These are phyloP conservation scores for Bryum argenteum DNA, from an alignment of 225 moss, liverwort and hornwort species.

Conservation along the genomic window DNA sequence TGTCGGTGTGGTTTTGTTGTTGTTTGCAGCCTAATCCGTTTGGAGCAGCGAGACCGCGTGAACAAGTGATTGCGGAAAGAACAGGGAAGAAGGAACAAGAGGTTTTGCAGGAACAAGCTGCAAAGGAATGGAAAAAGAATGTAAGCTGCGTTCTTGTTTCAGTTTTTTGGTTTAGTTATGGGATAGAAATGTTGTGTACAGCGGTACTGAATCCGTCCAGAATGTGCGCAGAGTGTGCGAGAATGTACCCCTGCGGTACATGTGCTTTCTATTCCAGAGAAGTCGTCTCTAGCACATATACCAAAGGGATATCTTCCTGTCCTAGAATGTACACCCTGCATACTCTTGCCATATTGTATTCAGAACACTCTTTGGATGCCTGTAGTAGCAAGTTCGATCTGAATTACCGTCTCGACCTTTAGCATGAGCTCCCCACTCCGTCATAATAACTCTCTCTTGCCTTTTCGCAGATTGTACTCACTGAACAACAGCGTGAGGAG, in stretches of 20 bases:
- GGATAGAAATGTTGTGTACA: too few species aligned
- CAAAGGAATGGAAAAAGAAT: slow-evolving; percentile 98
- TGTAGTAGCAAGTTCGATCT: neutral
- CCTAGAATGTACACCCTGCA: neutral
- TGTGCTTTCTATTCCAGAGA: neutral
- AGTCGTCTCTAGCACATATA: neutral
- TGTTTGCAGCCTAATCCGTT: slow-evolving; percentile 88
- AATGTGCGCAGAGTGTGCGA: neutral
- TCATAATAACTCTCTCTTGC: neutral
- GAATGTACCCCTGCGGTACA: neutral
- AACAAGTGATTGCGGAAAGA: slow-evolving; percentile 98
- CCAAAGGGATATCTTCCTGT: neutral
- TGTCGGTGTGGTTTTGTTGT: neutral
- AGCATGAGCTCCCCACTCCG: neutral
- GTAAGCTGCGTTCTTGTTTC: slow-evolving; percentile 35
- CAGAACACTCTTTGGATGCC: neutral
- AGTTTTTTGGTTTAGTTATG: neutral
- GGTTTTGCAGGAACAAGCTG: slow-evolving; percentile 87
- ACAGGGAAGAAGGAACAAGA: slow-evolving; percentile 97
- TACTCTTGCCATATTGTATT: neutral
- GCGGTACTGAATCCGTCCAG: neutral
- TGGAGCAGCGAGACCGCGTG: slow-evolving; percentile 96
- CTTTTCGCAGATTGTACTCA: slow-evolving; percentile 70
- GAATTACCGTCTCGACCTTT: neutral
- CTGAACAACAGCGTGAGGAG: slow-evolving; percentile 93